Evolutionary conservation across 805 yeast species (phyloP), one percentile per base, ranked within the genome.

Genomic region (Yamadazyma paraphyllophila): DNA sequence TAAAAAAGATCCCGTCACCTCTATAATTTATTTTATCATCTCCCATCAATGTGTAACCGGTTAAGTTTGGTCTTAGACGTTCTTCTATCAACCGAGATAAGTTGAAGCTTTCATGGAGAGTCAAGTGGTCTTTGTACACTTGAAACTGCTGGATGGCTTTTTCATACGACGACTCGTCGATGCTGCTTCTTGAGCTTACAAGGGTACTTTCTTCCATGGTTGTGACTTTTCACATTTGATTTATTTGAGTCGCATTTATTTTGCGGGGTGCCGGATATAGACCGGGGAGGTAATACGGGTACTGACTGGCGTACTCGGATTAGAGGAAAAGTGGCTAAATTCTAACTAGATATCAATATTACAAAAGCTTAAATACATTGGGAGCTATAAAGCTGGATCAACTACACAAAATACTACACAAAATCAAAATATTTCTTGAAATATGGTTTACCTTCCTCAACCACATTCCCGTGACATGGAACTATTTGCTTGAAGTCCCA

Each of bases 391-490:
- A n/a, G n/a, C n/a, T n/a, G n/a, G n/a, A n/a, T n/a, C n/a, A n/a
- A n/a, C n/a, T n/a, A n/a, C n/a, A n/a, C n/a, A n/a, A n/a, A n/a
- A n/a, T n/a, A n/a, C n/a, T n/a, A 11, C 11, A 25, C n/a, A n/a
- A 51, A 49, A 32, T 49, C 52, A 42, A 49, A 52, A 24, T 24
- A 48, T 13, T 47, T 47, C 44, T 57, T 52, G 52, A 63, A 66
- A 10, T 55, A 57, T 16, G 52, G 48, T 49, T 63, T 63, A 1
- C 69, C 70, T 39, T 60, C 58, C 16, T 76, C 80, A 45, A 82
- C 65, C 9, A 80, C 67, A 51, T 76, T 76, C 11, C 89, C 89
- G 57, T 82, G 88, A 51, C 83, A 78, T 53, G 74, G 64, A 33
- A 83, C 76, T 41, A 80, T 63, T n/a, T 66, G 64, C 11, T 74